Evolutionary conservation across 108 stramenopile genomes (phyloP), one percentile per base, ranked within the genome.

Genomic region (Aureococcus anophagefferens): DNA sequence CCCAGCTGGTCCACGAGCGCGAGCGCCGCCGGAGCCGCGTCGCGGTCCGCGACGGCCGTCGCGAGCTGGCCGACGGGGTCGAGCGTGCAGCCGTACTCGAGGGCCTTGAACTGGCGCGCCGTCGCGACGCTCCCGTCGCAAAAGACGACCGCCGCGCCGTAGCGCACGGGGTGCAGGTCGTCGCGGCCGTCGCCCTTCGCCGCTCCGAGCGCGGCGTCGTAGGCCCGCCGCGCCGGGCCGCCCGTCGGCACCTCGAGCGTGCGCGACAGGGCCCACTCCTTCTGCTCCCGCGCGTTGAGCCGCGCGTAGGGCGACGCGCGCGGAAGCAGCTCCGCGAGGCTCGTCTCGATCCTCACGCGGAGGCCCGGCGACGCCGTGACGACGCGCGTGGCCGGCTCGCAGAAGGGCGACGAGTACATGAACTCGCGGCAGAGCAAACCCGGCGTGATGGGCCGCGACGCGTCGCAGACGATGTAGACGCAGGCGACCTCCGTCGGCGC

Each of bases 391-490:
- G 35, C 36, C 63, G 31, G 34, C 33, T 4, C 4, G 25, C 63
- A n/a, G 35, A 45, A 44, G 28, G 68, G 17, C 9, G 21, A 25
- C 51, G 51, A 16, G 51, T 15, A 33, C 80, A 94, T 73, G 70
- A 88, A 94, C 68, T 94, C 91, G 36, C 93, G 81, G 79, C 93
- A 94, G 16, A 92, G 68, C 78, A 85, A 75, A 0, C 93, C 93
- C 9, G 91, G 91, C 34, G 81, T 75, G 66, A 92, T 85, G 1
- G 91, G 83, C 64, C 83, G 81, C 16, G 70, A 70, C 62, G 83
- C 79, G 75, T 94, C 93, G 5, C 91, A 89, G 33, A 87, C 85
- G 59, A 73, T 65, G 69, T 83, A 72, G 33, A 80, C 74, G 65
- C 82, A 44, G 64, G 33, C 82, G 81, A 33, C 75, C 78, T 28